Base-by-base conservation (phyloP, 2,329 filamentous ascomycete species). In the Verticillium alfalfae region DNA sequence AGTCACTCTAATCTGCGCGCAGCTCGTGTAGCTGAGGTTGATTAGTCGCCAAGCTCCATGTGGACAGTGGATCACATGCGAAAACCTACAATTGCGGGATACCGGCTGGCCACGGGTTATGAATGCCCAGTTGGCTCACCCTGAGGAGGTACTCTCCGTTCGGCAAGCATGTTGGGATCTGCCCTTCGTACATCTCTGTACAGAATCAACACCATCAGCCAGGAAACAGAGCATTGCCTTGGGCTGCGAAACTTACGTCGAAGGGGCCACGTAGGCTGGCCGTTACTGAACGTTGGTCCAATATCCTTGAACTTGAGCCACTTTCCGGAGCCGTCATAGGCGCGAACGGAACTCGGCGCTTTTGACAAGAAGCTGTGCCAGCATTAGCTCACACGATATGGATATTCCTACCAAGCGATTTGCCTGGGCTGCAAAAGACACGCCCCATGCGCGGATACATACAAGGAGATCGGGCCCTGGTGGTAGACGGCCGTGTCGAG, bases 281-380 rank as follows among this genome's bases (percentile, higher is more conserved):
- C 69, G 56, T 68, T 67, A 26, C 64, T 71, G 66, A 76, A 76
- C 34, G 70, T 70, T 26, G 75, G 74, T 34, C 67, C 73, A 60
- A 73, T 68, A 62, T 77, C 74, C 63, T 72, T 71, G 66, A 78
- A 72, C 69, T 78, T 78, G 67, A 72, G 73, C 75, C 75, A 78
- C 41, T 71, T 68, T 18, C 73, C 75, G 57, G 71, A 72, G 38
- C 73, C 75, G 55, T 75, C 71, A 66, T 76, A 78, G 37, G 69
- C 68, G 6, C 70, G 65, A 8, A 72, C 74, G 49, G 71, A 66
- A 37, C 70, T 65, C 3, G 74, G 72, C 12, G 75, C 73, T 65
- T 73, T 74, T 49, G 75, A 77, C 64, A 78, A 58, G 59, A 66
- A 67, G 58, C 45, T 52, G 18, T n/a, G 18, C 45, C n/a, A 22